Evolutionary conservation across 1,284 basidiomycete genomes (phyloP).

Genomic region (Neonothopanus nambi): DNA sequence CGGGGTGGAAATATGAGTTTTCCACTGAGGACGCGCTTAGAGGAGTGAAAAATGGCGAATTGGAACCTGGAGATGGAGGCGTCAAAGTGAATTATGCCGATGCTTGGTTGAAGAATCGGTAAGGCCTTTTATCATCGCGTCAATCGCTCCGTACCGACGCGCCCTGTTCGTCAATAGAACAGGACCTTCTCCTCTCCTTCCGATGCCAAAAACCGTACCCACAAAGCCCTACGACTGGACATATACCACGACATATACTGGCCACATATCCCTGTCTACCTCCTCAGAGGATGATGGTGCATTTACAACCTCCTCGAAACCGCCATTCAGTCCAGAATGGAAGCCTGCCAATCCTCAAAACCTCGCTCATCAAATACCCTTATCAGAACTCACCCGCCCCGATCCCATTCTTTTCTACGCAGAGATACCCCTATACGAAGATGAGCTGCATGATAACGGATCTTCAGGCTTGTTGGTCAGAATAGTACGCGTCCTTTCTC

Average conservation of each 20-base stretch:
- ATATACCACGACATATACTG: slow-evolving; percentile 88
- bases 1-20: slow-evolving; percentile 71
- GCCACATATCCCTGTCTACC: slow-evolving; percentile 41
- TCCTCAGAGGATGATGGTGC: not conserved
- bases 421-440: slow-evolving; percentile 89
- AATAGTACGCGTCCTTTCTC: slow-evolving; percentile 63
- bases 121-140: slow-evolving; percentile 24
- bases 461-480: slow-evolving; percentile 79
- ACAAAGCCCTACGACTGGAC: slow-evolving; percentile 98
- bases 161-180: slow-evolving; percentile 59
- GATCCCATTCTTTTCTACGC: slow-evolving; percentile 96
- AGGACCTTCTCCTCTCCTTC: slow-evolving; percentile 59
- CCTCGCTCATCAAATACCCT: slow-evolving; percentile 67
- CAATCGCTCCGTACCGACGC: slow-evolving; percentile 17
- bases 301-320: slow-evolving; percentile 11
- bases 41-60: slow-evolving; percentile 76
- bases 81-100: slow-evolving; percentile 96
- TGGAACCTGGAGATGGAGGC: slow-evolving; percentile 79
- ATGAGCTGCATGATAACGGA: slow-evolving; percentile 94
- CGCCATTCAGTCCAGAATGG: slow-evolving; percentile 38
- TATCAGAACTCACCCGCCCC: slow-evolving; percentile 81
- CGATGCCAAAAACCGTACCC: slow-evolving; percentile 71
- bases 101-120: slow-evolving; percentile 91
- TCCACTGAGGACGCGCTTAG: slow-evolving; percentile 70
- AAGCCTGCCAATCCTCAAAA: slow-evolving; percentile 52